Percentiles rank a stretch among this genome's conserved stretches.
Evolutionary conservation across 371 early-diverging fungal species (phyloP).

Genomic region (Mucor racemosus): DNA sequence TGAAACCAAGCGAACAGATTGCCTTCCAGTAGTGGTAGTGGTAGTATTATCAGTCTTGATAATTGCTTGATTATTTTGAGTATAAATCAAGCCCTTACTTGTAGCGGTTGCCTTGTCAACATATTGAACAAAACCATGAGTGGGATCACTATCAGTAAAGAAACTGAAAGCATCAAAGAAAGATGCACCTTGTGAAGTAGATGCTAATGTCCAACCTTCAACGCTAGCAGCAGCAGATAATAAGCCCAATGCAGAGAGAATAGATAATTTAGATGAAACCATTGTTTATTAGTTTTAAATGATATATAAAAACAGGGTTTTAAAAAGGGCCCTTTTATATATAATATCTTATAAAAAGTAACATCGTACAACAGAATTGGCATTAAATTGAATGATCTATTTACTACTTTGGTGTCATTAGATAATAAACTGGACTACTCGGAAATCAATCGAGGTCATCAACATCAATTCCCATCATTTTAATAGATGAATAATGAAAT

Average conservation of each 20-base stretch:
- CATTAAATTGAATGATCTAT: neutral
- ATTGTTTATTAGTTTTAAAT: neutral
- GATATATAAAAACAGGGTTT: neutral
- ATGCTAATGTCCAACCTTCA: conserved; percentile 26
- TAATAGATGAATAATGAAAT: no score
- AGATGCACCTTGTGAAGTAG: conserved; percentile 12
- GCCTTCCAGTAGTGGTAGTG: conserved; percentile 23
- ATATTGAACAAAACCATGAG: conserved; percentile 53
- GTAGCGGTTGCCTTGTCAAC: conserved; percentile 35
- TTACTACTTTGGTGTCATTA: neutral
- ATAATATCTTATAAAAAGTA: neutral
- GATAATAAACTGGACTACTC: neutral
- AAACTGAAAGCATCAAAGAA: conserved; percentile 47
- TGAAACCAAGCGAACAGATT: conserved; percentile 36
- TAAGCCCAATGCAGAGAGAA: neutral
- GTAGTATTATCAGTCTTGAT: conserved; percentile 28
- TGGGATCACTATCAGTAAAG: conserved; percentile 47
- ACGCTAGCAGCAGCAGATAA: conserved; percentile 2
- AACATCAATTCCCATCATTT: neutral
- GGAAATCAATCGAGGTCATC: neutral
- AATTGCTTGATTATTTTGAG: conserved; percentile 15
- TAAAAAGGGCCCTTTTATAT: neutral
- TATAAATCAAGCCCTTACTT: conserved; percentile 8
- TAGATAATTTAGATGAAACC: neutral
- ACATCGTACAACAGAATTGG: neutral